A percentile compares a stretch with the other conserved stretches of the same genome.
Evolutionary conservation across 441 rosid genomes (phyloP).

Genomic region (Eruca vesicaria): DNA sequence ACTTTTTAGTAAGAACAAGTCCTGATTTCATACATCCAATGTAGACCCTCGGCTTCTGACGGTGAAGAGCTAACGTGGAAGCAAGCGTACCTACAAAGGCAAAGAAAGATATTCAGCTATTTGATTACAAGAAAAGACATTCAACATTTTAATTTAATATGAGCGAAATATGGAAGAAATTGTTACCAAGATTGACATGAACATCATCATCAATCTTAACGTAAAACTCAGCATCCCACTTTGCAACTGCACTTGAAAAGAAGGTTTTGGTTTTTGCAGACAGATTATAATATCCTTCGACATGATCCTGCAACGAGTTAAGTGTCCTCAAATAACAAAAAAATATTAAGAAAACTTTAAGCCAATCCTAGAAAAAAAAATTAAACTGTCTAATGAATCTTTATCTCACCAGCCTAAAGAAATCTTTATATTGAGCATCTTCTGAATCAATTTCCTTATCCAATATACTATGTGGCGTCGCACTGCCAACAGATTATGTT

Average conservation of each 20-base stretch:
- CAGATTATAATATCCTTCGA: slow-evolving; percentile 92
- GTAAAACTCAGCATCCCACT: slow-evolving; percentile 91
- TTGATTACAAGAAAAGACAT: not conserved
- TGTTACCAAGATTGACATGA: slow-evolving; percentile 88
- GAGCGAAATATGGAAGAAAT: not conserved
- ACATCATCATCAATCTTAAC: slow-evolving; percentile 96
- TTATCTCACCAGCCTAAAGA: slow-evolving; percentile 76
- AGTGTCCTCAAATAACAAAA: not conserved
- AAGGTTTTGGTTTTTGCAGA: slow-evolving; percentile 90
- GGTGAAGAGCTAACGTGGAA: slow-evolving; percentile 75
- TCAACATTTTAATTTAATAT: too few relatives aligned
- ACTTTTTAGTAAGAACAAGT: slow-evolving; percentile 87
- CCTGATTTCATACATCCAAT: slow-evolving; percentile 98
- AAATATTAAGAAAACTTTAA: not conserved
- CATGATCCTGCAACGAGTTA: slow-evolving; percentile 60
- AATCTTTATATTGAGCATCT: slow-evolving; percentile 89
- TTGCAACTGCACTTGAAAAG: slow-evolving; percentile 85
- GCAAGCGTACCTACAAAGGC: slow-evolving; percentile 61
- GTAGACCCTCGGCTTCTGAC: slow-evolving; percentile 81
- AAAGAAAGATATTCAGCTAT: not conserved
- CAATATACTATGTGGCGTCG: slow-evolving; percentile 69
- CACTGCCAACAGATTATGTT: slow-evolving; percentile 48
- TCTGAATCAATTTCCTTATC: slow-evolving; percentile 95
- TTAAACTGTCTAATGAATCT: not conserved
- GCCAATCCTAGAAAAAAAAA: not conserved